Evolutionary conservation across 306 rosid genomes (phyloP).

Genomic region (Quercus aquifolioides): DNA sequence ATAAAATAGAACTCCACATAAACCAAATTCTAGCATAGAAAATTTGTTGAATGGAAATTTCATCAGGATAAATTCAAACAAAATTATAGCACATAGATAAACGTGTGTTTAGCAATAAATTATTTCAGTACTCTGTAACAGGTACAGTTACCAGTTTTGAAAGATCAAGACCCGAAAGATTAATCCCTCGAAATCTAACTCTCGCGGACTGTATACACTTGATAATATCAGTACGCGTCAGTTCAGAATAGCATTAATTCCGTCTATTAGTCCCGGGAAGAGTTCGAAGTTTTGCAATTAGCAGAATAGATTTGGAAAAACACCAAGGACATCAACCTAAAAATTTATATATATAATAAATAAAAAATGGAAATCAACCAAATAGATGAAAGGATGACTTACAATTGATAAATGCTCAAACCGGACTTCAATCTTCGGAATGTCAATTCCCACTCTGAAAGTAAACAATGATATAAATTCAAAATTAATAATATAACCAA

Average conservation of each 20-base stretch:
- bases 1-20: not conserved
- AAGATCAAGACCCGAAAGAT: conserved; percentile 93
- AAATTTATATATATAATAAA: not conserved
- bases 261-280: conserved; percentile 81
- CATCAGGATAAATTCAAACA: not conserved
- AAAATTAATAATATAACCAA: no score
- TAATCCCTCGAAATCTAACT: conserved; percentile 90
- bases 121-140: conserved; percentile 3
- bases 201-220: conserved; percentile 85
- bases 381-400: conserved; percentile 24
- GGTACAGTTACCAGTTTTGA: conserved; percentile 69
- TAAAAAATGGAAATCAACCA: not conserved
- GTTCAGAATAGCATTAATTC: conserved; percentile 42
- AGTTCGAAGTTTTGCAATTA: conserved; percentile 1
- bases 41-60: not conserved
- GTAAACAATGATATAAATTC: no score
- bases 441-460: no score
- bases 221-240: conserved; percentile 84
- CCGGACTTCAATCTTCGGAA: no score
- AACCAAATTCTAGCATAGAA: not conserved
- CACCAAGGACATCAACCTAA: not conserved
- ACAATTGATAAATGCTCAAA: conserved; percentile 16
- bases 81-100: conserved; percentile 4
- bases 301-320: not conserved
- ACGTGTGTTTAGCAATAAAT: conserved; percentile 10